Evolutionary conservation across 164 flowering plant species (phyloP), one percentile per base, ranked within the genome.

Genomic region (Vitis riparia): DNA sequence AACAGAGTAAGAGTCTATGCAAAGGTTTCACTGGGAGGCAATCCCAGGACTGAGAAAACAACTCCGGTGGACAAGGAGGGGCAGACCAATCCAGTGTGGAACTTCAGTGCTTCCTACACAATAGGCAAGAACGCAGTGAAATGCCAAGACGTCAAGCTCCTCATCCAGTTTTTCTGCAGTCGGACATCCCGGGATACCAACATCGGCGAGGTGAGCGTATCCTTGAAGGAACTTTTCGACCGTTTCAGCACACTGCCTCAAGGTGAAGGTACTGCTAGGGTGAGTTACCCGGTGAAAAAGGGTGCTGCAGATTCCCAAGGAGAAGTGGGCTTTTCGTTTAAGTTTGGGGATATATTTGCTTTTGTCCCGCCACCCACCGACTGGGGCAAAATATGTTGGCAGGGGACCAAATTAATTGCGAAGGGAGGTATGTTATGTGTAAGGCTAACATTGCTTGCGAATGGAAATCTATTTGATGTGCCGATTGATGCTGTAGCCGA

Each of bases 11-110:
- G 70, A 19, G 78, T 70, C 13, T 44, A 70, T 50, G 74, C 67
- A 6, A 37, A 66, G 51, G 70, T 75, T 29, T 75, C 78, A 9
- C 44, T 75, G 12, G 66, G 70, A 3, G 51, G 69, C 30, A 11
- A 29, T 4, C 62, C 49, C 8, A 32, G 61, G 14, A 59, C 16
- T 2, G 63, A 70, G 51, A 70, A 66, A 16, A 37, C 67, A 17
- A 70, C 78, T 7, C 74, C 71, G 23, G 19, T 44, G 1, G 78
- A 75, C 67, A 66, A 37, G 59, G 67, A 70, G 62, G 74, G 78
- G 4, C 32, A 49, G 62, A 63, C 44, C 5, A 70, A 70, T 12
- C 78, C 78, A 2, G 73, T 74, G 1, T 75, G 78, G 78, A 75
- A 75, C 47, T 70, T 13, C 67, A 65, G 58, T 15, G 44, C 70